A percentile compares a stretch with the other conserved stretches of the same genome.
Conservation (phyloP, 2,329 filamentous ascomycete genomes). For the Lecanicillium sp. region DNA sequence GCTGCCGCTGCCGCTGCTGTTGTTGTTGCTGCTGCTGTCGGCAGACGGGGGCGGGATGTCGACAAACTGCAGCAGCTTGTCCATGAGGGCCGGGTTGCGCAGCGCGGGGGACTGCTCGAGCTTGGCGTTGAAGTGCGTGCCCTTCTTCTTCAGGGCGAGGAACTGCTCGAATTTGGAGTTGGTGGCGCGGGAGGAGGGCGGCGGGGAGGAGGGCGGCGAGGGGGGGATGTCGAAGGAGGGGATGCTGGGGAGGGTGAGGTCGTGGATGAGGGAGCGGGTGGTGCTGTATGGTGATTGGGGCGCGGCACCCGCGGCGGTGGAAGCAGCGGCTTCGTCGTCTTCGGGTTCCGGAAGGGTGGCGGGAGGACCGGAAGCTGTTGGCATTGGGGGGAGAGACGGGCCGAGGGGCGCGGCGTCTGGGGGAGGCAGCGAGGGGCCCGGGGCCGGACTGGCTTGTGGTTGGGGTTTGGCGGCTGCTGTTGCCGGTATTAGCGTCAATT, state of each 20-base stretch:
- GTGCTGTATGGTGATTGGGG: constrained; percentile 62
- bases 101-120: constrained; percentile 61
- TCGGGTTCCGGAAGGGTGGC: neutral
- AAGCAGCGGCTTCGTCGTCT: neutral
- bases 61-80: constrained; percentile 67
- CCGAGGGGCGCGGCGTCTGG: constrained; percentile 30
- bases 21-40: constrained; percentile 16
- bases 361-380: constrained; percentile 12
- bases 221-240: constrained; percentile 70
- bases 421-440: constrained; percentile 16
- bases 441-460: constrained; percentile 12
- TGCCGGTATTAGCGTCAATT: too few relatives aligned
- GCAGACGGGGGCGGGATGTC: constrained; percentile 22
- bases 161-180: constrained; percentile 69
- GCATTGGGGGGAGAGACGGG: constrained; percentile 32
- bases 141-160: constrained; percentile 68
- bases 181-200: constrained; percentile 53
- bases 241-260: constrained; percentile 66
- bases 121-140: constrained; percentile 72
- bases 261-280: constrained; percentile 57
- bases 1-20: constrained; percentile 31
- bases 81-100: constrained; percentile 65
- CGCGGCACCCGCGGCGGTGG: constrained; percentile 22
- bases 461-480: neutral
- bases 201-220: constrained; percentile 65